Conservation (phyloP, 192 early-diverging fungal species). For the Thamnidium elegans region DNA sequence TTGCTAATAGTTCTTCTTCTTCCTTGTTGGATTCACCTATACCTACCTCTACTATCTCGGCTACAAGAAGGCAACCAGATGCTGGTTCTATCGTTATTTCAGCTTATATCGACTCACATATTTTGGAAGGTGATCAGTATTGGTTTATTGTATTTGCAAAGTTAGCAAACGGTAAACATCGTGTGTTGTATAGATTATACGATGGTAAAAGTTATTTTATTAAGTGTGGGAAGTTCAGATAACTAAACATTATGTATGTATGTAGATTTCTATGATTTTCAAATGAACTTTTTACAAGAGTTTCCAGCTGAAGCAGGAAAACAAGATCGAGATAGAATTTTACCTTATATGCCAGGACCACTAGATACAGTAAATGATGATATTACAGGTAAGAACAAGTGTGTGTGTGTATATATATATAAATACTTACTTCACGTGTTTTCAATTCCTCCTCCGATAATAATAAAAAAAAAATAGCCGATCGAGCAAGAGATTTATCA, state of each 20-base stretch:
- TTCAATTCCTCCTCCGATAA: background rate
- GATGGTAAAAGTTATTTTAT: slow-evolving; percentile 38
- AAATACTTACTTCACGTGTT: background rate
- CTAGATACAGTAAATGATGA: slow-evolving; percentile 60
- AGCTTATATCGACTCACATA: slow-evolving; percentile 63
- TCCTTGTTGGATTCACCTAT: background rate
- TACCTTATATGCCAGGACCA: slow-evolving; percentile 68
- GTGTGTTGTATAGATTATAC: slow-evolving; percentile 68
- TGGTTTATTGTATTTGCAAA: slow-evolving; percentile 65
- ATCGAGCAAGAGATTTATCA: slow-evolving; percentile 63
- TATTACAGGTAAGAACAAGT: slow-evolving; percentile 43
- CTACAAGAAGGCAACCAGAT: background rate
- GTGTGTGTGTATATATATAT: no score
- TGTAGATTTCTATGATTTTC: slow-evolving; percentile 72
- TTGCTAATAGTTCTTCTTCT: slow-evolving; percentile 3
- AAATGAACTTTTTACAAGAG: slow-evolving; percentile 61
- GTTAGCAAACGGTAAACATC: slow-evolving; percentile 49
- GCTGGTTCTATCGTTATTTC: slow-evolving; percentile 36
- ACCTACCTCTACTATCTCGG: background rate
- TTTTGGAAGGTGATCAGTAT: slow-evolving; percentile 67
- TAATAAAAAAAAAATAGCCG: no score
- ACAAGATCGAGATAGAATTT: slow-evolving; percentile 48
- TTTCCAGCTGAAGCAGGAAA: slow-evolving; percentile 67
- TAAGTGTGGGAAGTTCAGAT: no score
- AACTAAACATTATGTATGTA: background rate